A percentile compares a stretch with the other conserved stretches of the same genome.
Evolutionary conservation across 2,329 filamentous ascomycete species (phyloP).

Genomic region (Exophiala aquamarina): DNA sequence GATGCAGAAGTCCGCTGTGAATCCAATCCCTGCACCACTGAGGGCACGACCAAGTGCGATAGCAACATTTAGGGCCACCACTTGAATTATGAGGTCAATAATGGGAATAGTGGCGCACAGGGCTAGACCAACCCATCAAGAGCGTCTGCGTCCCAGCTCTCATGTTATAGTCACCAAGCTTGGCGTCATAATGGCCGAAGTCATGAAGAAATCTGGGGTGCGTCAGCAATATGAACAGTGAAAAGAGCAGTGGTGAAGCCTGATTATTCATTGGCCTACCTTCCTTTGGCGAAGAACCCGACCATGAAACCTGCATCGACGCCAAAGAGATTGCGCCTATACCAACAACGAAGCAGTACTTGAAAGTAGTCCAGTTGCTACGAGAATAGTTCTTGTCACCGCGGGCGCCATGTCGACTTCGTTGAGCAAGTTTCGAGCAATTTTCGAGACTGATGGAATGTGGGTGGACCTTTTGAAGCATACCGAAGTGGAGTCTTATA

Average conservation of each 20-base stretch:
- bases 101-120: not conserved
- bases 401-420: no score
- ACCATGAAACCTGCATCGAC: constrained; percentile 3
- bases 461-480: no score
- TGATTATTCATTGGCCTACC: no score
- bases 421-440: no score
- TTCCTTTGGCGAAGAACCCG: constrained; percentile 6
- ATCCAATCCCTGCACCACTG: constrained; percentile 1
- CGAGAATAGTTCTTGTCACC: no score
- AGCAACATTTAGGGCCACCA: constrained; percentile 1
- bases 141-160: not conserved
- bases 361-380: no score
- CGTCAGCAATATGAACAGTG: not conserved
- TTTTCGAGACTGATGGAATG: no score
- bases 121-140: constrained; percentile 6
- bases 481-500: no score
- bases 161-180: constrained; percentile 3
- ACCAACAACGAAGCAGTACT: no score
- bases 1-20: not conserved
- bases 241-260: no score
- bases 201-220: constrained; percentile 5
- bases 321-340: constrained; percentile 1
- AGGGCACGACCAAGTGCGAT: constrained; percentile 4
- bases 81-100: constrained; percentile 3
- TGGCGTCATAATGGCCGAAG: constrained; percentile 5